Conservation (phyloP, 2,329 filamentous ascomycete species). For the Sporothrix luriei region DNA sequence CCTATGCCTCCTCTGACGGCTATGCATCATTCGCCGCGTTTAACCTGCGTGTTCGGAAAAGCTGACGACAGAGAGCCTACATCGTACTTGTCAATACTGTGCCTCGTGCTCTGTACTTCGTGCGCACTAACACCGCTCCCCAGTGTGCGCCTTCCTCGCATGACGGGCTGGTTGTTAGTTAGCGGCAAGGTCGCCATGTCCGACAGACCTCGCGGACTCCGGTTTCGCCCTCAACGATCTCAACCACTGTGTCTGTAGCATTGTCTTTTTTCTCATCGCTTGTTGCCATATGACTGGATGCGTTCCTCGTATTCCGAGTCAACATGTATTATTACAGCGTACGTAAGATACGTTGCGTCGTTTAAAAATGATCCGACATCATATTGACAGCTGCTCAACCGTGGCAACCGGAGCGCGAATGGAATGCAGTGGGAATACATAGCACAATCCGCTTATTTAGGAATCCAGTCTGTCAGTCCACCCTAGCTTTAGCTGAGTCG, state of each 20-base stretch:
- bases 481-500: background rate
- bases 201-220: background rate
- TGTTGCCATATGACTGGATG: no score
- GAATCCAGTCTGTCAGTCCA: no score
- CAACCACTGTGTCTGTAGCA: no score
- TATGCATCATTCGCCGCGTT: background rate
- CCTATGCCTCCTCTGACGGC: background rate
- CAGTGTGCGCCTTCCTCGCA: no score
- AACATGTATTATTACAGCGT: no score
- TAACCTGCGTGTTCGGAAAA: background rate
- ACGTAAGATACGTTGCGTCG: no score
- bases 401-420: background rate
- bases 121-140: background rate
- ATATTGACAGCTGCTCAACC: background rate
- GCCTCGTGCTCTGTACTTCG: background rate
- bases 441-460: background rate
- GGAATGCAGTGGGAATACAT: conserved; percentile 1
- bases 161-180: background rate
- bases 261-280: no score
- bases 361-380: background rate
- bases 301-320: no score
- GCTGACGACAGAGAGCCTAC: background rate
- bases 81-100: background rate
- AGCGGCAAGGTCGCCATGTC: background rate
- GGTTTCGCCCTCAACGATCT: conserved; percentile 3